A percentile compares a stretch with the other conserved stretches of the same genome.
These are phyloP conservation scores for Chrysosporium keratinophilum DNA, from an alignment of 2,329 filamentous ascomycete species.

Conservation along the genomic window DNA sequence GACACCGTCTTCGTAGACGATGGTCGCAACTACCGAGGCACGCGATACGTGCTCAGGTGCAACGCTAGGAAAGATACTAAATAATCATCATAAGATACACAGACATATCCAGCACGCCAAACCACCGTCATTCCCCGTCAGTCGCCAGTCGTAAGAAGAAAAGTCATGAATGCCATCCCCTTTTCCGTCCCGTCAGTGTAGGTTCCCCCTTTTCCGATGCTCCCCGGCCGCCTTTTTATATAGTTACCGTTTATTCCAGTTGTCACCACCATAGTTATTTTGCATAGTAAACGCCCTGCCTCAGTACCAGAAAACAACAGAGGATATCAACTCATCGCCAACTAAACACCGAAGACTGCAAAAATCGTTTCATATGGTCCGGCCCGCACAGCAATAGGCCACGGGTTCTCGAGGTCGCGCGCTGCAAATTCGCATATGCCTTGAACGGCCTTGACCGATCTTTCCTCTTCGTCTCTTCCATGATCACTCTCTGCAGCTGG, in stretches of 20 bases:
- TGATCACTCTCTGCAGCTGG: slow-evolving; percentile 22
- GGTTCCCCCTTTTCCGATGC: not conserved
- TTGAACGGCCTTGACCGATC: slow-evolving; percentile 12
- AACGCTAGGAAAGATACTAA: not conserved
- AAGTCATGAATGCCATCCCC: not conserved
- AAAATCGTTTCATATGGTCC: slow-evolving; percentile 27
- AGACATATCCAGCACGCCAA: not conserved
- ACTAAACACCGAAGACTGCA: slow-evolving; percentile 20
- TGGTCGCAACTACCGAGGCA: slow-evolving; percentile 8
- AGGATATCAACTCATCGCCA: slow-evolving; percentile 12
- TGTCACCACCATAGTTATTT: not conserved
- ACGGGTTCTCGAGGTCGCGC: slow-evolving; percentile 21
- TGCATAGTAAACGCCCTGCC: not conserved
- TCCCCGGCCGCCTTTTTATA: not conserved
- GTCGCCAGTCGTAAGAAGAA: not conserved
- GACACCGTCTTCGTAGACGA: not conserved
- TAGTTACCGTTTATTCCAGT: not conserved
- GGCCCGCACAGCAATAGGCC: slow-evolving; percentile 24
- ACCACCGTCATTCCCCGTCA: not conserved
- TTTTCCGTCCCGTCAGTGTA: not conserved
- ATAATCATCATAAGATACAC: not conserved
- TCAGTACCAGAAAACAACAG: not conserved
- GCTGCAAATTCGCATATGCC: slow-evolving; percentile 18
- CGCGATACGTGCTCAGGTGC: not conserved
- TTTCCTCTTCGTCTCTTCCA: slow-evolving; percentile 20